These are phyloP conservation scores for Lachancea fermentati DNA, from an alignment of 805 yeast genomes.

Conservation along the genomic window DNA sequence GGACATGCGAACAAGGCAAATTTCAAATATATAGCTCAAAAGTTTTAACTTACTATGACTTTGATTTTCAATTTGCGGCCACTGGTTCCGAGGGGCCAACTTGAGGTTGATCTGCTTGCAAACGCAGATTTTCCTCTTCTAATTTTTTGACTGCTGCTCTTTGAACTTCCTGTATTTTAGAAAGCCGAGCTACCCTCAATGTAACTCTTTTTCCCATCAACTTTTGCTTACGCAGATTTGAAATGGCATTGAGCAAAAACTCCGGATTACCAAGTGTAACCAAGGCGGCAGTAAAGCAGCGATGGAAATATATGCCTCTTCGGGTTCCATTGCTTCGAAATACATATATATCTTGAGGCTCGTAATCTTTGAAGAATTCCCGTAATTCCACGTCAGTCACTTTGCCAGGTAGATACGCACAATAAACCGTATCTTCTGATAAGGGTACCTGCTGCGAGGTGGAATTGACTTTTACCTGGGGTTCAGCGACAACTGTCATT, in stretches of 20 bases:
- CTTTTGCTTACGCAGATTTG: slow-evolving; percentile 34
- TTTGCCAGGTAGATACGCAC: slow-evolving; percentile 37
- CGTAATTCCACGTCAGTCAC: slow-evolving; percentile 41
- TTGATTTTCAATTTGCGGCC: too few relatives aligned
- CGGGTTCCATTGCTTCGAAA: slow-evolving; percentile 35
- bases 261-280: slow-evolving; percentile 41
- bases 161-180: slow-evolving; percentile 42
- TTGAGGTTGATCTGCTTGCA: slow-evolving; percentile 1
- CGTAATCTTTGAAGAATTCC: slow-evolving; percentile 39
- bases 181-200: slow-evolving; percentile 37
- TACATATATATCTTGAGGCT: slow-evolving; percentile 44
- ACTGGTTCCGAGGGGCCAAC: background rate
- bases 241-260: slow-evolving; percentile 41
- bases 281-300: slow-evolving; percentile 45
- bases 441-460: slow-evolving; percentile 9
- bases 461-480: background rate
- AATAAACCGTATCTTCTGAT: slow-evolving; percentile 43
- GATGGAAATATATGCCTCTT: slow-evolving; percentile 27
- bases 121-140: slow-evolving; percentile 4
- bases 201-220: slow-evolving; percentile 34
- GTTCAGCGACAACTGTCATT: background rate
- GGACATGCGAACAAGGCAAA: too few relatives aligned
- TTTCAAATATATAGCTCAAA: too few relatives aligned
- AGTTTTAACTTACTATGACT: too few relatives aligned
- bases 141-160: slow-evolving; percentile 30